A percentile compares a stretch with the other conserved stretches of the same genome.
Evolutionary conservation across 1,139 yeast genomes (phyloP).

Genomic region (Yamadazyma sp.): DNA sequence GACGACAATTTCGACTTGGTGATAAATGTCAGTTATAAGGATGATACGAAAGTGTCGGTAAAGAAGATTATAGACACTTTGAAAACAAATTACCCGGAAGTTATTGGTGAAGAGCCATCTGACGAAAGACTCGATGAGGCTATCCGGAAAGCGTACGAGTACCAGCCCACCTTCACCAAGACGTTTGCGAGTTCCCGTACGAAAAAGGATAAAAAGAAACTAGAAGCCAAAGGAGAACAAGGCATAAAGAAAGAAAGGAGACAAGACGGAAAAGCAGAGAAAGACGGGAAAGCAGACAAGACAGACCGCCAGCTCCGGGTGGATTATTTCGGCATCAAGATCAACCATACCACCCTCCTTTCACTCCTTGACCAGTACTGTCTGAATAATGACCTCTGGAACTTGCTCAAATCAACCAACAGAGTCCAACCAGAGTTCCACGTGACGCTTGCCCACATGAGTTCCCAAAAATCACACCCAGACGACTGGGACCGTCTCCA

Average conservation of each 20-base stretch:
- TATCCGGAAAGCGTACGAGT: constrained; percentile 48
- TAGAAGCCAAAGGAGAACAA: constrained; percentile 16
- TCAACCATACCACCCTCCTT: constrained; percentile 14
- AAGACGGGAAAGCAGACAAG: constrained; percentile 14
- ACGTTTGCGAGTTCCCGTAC: constrained; percentile 18
- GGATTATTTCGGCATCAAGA: constrained; percentile 30
- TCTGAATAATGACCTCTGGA: constrained; percentile 27
- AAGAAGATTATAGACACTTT: constrained; percentile 34
- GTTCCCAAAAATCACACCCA: constrained; percentile 23
- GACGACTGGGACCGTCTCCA: constrained; percentile 25
- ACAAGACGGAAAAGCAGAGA: constrained; percentile 12
- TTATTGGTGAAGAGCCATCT: constrained; percentile 43
- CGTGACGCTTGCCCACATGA: constrained; percentile 69
- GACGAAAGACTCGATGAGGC: constrained; percentile 40
- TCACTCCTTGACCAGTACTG: constrained; percentile 11
- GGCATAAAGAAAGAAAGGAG: constrained; percentile 21
- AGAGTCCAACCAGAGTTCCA: constrained; percentile 66
- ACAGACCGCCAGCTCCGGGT: constrained; percentile 12
- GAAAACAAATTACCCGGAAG: constrained; percentile 41
- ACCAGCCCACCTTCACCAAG: constrained; percentile 53
- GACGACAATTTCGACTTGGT: constrained; percentile 68
- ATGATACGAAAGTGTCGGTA: constrained; percentile 52
- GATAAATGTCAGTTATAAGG: constrained; percentile 51
- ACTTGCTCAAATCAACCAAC: constrained; percentile 21
- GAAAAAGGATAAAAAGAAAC: constrained; percentile 17